phyloP scores from a whole-genome alignment of 306 rosid species.

The Prunus mongolica region DNA sequence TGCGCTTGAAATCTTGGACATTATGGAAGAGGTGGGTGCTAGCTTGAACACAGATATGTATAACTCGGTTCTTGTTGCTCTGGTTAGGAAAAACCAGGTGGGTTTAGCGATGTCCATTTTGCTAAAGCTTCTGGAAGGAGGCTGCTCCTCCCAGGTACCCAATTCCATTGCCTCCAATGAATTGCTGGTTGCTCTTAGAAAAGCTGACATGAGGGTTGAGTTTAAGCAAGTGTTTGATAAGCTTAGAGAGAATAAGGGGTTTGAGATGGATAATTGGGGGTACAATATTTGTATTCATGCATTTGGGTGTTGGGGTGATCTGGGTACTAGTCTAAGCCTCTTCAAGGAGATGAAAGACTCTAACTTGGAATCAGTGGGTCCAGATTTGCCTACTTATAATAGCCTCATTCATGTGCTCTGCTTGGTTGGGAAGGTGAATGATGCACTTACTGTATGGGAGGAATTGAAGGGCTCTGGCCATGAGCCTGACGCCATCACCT shows the following conservation, averaged over 20 bases:
- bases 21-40: slow-evolving; percentile 41
- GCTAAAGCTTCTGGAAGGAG: slow-evolving; percentile 42
- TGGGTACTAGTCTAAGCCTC: slow-evolving; percentile 50
- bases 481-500: slow-evolving; percentile 66
- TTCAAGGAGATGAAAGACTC: slow-evolving; percentile 66
- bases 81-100: slow-evolving; percentile 53
- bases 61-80: slow-evolving; percentile 52
- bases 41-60: slow-evolving; percentile 36
- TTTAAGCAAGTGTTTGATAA: slow-evolving; percentile 51
- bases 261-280: slow-evolving; percentile 50
- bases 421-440: slow-evolving; percentile 62
- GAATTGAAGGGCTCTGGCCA: slow-evolving; percentile 74
- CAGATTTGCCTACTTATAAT: slow-evolving; percentile 80
- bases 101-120: slow-evolving; percentile 60
- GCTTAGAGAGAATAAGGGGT: slow-evolving; percentile 40
- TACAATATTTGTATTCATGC: slow-evolving; percentile 75
- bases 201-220: slow-evolving; percentile 55
- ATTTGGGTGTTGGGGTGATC: slow-evolving; percentile 86
- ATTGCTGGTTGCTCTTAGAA: slow-evolving; percentile 60
- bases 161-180: slow-evolving; percentile 49
- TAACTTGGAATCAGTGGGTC: slow-evolving; percentile 24
- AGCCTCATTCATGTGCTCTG: slow-evolving; percentile 66
- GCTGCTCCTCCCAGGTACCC: slow-evolving; percentile 1
- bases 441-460: slow-evolving; percentile 64
- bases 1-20: slow-evolving; percentile 53